Evolutionary conservation across 495 filamentous ascomycete genomes (phyloP).

Genomic region (Xylaria venustula): DNA sequence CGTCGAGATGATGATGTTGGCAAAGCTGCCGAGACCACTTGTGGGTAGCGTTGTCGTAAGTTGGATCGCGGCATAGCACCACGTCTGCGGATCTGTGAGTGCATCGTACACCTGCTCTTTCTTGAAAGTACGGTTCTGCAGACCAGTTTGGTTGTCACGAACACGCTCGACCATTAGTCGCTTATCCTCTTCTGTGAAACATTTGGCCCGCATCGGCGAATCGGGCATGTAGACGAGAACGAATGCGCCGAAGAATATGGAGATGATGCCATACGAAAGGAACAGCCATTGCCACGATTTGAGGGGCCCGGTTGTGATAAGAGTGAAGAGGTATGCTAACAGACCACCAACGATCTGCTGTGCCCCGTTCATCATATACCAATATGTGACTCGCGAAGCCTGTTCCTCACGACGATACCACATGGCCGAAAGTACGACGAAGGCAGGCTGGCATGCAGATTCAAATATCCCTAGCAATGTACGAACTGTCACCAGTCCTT

Average conservation of each 20-base stretch:
- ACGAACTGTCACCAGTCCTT: slow-evolving; percentile 54
- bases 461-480: slow-evolving; percentile 68
- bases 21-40: slow-evolving; percentile 64
- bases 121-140: slow-evolving; percentile 61
- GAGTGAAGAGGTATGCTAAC: slow-evolving; percentile 56
- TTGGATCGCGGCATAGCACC: slow-evolving; percentile 53
- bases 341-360: slow-evolving; percentile 57
- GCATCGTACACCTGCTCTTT: slow-evolving; percentile 46
- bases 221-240: slow-evolving; percentile 63
- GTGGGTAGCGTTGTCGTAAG: slow-evolving; percentile 68
- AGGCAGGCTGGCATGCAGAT: slow-evolving; percentile 61
- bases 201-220: slow-evolving; percentile 60
- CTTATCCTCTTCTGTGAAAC: slow-evolving; percentile 56
- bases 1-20: slow-evolving; percentile 59
- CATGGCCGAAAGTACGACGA: slow-evolving; percentile 64
- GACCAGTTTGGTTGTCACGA: slow-evolving; percentile 60
- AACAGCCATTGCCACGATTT: slow-evolving; percentile 55
- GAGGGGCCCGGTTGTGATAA: slow-evolving; percentile 45
- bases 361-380: slow-evolving; percentile 69
- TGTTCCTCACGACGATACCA: slow-evolving; percentile 73
- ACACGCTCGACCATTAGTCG: slow-evolving; percentile 58
- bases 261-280: slow-evolving; percentile 53
- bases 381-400: slow-evolving; percentile 62
- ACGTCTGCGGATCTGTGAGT: slow-evolving; percentile 49
- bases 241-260: slow-evolving; percentile 54